phyloP scores from a whole-genome alignment of 768 basidiomycete genomes.

The Agaricus blazei region DNA sequence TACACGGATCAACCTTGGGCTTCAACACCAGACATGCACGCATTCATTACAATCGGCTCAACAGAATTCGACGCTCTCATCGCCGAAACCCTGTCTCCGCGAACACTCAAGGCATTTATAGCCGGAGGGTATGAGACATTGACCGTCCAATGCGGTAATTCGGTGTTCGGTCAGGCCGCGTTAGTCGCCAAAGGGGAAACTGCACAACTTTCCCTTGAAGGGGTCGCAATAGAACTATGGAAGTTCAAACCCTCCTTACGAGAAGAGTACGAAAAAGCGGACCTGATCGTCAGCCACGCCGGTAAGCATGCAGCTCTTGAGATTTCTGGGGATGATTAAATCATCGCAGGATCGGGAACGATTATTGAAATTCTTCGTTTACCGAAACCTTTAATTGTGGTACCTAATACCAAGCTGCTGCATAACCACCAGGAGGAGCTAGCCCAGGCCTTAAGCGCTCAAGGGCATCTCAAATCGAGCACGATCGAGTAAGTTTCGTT shows the following conservation, averaged over 20 bases:
- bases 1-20: background rate
- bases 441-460: conserved; percentile 56
- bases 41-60: conserved; percentile 87
- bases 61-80: conserved; percentile 81
- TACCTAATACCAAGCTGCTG: conserved; percentile 84
- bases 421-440: conserved; percentile 94
- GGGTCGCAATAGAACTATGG: conserved; percentile 59
- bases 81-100: conserved; percentile 47
- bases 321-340: background rate
- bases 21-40: conserved; percentile 29
- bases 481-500: conserved; percentile 48
- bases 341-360: conserved; percentile 77
- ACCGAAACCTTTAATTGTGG: conserved; percentile 74
- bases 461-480: conserved; percentile 54
- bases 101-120: conserved; percentile 52
- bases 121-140: conserved; percentile 53
- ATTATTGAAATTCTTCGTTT: conserved; percentile 83
- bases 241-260: conserved; percentile 71
- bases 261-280: conserved; percentile 56
- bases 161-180: conserved; percentile 35
- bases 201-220: conserved; percentile 25
- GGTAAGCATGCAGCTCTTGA: conserved; percentile 38
- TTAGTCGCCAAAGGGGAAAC: conserved; percentile 24
- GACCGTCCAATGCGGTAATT: conserved; percentile 78
- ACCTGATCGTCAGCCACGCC: conserved; percentile 90